These are phyloP conservation scores for Gossypium stocksii DNA, from an alignment of 345 rosid genomes.

Conservation along the genomic window DNA sequence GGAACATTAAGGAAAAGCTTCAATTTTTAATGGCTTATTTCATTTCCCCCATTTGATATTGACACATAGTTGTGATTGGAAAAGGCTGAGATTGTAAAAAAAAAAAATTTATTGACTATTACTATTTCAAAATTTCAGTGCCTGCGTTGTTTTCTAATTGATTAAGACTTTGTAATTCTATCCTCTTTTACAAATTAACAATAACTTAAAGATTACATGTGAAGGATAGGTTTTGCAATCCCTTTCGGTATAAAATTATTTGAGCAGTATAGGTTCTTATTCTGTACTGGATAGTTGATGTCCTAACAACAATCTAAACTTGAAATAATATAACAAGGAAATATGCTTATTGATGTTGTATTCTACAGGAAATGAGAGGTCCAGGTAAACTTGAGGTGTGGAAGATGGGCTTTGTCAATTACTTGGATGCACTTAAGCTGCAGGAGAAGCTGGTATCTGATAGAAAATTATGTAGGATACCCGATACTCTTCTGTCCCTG, in stretches of 20 bases:
- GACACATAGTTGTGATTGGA: neutral
- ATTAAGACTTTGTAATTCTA: too few relatives aligned
- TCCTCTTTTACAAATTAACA: neutral
- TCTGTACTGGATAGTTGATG: neutral
- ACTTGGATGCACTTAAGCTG: constrained; percentile 70
- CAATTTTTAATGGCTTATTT: neutral
- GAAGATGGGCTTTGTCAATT: constrained; percentile 69
- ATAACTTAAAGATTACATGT: neutral
- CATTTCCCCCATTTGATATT: neutral
- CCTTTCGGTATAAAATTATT: neutral
- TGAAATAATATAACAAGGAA: neutral
- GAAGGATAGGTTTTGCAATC: neutral
- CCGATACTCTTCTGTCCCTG: constrained; percentile 66
- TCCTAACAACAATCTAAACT: neutral
- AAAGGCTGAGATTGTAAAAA: neutral
- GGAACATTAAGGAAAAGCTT: neutral
- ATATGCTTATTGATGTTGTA: neutral
- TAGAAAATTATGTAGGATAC: constrained; percentile 51
- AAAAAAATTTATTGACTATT: neutral
- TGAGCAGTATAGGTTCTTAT: neutral
- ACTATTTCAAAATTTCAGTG: neutral
- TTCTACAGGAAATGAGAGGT: constrained; percentile 53
- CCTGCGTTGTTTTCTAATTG: neutral
- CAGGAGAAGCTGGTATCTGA: constrained; percentile 59
- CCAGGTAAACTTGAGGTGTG: constrained; percentile 56